Evolutionary conservation across 768 basidiomycete species (phyloP).

Genomic region (Astraeus odoratus): DNA sequence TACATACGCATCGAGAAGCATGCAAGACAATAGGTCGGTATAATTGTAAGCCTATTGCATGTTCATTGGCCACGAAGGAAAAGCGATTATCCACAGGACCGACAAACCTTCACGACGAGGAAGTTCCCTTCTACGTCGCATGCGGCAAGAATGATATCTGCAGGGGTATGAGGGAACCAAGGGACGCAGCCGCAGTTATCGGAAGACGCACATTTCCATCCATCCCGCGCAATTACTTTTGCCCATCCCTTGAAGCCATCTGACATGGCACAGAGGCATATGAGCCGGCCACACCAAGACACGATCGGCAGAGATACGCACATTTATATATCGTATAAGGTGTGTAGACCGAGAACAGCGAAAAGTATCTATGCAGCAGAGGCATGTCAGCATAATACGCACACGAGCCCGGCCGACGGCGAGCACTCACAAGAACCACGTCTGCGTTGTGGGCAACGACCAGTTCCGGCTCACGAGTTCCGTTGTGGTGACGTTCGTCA

Average conservation of each 20-base stretch:
- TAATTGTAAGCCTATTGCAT: slow-evolving; percentile 65
- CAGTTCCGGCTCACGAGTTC: slow-evolving; percentile 66
- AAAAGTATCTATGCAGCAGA: slow-evolving; percentile 54
- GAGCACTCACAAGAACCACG: slow-evolving; percentile 65
- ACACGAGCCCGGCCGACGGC: not conserved
- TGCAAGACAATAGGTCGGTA: slow-evolving; percentile 81
- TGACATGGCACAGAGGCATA: slow-evolving; percentile 19
- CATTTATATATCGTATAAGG: slow-evolving; percentile 88
- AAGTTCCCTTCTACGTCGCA: slow-evolving; percentile 90
- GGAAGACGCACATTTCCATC: slow-evolving; percentile 72
- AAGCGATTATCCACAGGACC: not conserved
- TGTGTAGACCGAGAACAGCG: slow-evolving; percentile 68
- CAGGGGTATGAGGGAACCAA: not conserved
- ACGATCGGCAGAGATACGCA: too few species aligned
- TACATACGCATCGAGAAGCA: slow-evolving; percentile 82
- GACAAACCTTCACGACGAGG: slow-evolving; percentile 63
- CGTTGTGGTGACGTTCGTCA: slow-evolving; percentile 82
- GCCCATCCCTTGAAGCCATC: slow-evolving; percentile 84
- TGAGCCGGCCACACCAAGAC: too few species aligned
- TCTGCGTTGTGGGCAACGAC: slow-evolving; percentile 75
- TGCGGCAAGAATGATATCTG: slow-evolving; percentile 71
- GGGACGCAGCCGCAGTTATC: not conserved
- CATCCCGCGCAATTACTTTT: slow-evolving; percentile 64
- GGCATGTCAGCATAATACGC: not conserved
- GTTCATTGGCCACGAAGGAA: not conserved